A percentile compares a stretch with the other conserved stretches of the same genome.
These are phyloP conservation scores for Talaromyces sp. DNA, from an alignment of 2,329 filamentous ascomycete species.

Conservation along the genomic window DNA sequence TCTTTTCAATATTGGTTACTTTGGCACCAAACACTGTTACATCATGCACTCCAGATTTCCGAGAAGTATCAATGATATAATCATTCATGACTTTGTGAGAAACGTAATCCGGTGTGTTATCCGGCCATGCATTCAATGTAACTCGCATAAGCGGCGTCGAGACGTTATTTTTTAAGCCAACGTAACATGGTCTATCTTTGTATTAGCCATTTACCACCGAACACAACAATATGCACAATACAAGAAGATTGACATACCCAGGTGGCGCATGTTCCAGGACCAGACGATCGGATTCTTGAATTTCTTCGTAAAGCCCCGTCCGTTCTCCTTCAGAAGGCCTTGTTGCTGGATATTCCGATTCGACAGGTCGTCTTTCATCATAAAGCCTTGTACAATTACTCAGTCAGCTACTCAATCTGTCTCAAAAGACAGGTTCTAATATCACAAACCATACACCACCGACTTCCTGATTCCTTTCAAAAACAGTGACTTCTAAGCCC, in stretches of 20 bases:
- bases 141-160: conserved; percentile 50
- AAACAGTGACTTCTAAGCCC: conserved; percentile 52
- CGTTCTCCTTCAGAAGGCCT: conserved; percentile 16
- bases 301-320: conserved; percentile 9
- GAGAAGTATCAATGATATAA: conserved; percentile 61
- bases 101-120: conserved; percentile 58
- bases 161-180: conserved; percentile 54
- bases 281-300: conserved; percentile 12
- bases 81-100: conserved; percentile 54
- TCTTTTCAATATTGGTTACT: conserved; percentile 55
- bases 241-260: conserved; percentile 35
- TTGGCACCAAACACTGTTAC: conserved; percentile 56
- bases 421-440: background rate
- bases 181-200: conserved; percentile 48
- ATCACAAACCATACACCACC: conserved; percentile 55
- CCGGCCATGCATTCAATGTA: conserved; percentile 54
- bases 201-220: no score
- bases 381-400: conserved; percentile 42
- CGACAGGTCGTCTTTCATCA: conserved; percentile 48
- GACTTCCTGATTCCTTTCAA: conserved; percentile 51
- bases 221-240: no score
- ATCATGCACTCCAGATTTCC: conserved; percentile 48
- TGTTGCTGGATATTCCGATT: conserved; percentile 47
- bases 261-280: conserved; percentile 47
- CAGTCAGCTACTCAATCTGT: background rate